Evolutionary conservation across 2,329 filamentous ascomycete genomes (phyloP).

Genomic region (Fusarium euwallaceae): DNA sequence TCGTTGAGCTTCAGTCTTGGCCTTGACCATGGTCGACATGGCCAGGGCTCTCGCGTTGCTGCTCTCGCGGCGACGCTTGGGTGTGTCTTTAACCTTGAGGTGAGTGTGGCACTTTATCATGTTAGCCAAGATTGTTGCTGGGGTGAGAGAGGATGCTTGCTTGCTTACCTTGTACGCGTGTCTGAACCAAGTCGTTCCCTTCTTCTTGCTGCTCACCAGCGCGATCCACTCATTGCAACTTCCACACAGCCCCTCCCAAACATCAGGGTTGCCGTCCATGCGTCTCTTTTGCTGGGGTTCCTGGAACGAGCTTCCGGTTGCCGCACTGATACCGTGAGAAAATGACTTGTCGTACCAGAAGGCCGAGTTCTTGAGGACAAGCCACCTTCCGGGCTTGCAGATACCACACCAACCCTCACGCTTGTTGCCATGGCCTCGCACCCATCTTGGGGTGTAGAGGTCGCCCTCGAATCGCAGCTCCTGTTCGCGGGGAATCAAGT

Average conservation of each 20-base stretch:
- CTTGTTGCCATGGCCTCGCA: slow-evolving; percentile 88
- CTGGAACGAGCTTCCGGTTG: slow-evolving; percentile 83
- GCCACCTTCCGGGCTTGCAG: slow-evolving; percentile 87
- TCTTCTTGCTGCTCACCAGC: slow-evolving; percentile 87
- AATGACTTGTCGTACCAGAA: slow-evolving; percentile 97
- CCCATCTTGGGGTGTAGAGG: slow-evolving; percentile 86
- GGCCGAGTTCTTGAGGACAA: slow-evolving; percentile 89
- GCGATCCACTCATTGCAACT: slow-evolving; percentile 86
- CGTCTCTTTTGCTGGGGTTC: slow-evolving; percentile 80
- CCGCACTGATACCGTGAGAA: slow-evolving; percentile 86
- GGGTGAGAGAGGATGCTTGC: slow-evolving; percentile 12
- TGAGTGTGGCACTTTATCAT: slow-evolving; percentile 74
- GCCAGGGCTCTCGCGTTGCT: slow-evolving; percentile 62
- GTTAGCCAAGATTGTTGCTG: slow-evolving; percentile 30
- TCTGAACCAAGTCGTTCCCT: slow-evolving; percentile 92
- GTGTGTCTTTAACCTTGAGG: slow-evolving; percentile 77
- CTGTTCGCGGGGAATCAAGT: slow-evolving; percentile 82
- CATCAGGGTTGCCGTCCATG: slow-evolving; percentile 84
- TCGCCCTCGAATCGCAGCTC: slow-evolving; percentile 84
- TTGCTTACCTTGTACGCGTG: slow-evolving; percentile 84
- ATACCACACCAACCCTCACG: slow-evolving; percentile 92
- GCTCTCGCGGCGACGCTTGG: slow-evolving; percentile 75
- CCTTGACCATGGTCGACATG: slow-evolving; percentile 60
- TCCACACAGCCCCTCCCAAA: slow-evolving; percentile 84
- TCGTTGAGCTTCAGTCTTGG: slow-evolving; percentile 60